Conservation (phyloP, 768 basidiomycete species). For the Tricholoma flavovirens region DNA sequence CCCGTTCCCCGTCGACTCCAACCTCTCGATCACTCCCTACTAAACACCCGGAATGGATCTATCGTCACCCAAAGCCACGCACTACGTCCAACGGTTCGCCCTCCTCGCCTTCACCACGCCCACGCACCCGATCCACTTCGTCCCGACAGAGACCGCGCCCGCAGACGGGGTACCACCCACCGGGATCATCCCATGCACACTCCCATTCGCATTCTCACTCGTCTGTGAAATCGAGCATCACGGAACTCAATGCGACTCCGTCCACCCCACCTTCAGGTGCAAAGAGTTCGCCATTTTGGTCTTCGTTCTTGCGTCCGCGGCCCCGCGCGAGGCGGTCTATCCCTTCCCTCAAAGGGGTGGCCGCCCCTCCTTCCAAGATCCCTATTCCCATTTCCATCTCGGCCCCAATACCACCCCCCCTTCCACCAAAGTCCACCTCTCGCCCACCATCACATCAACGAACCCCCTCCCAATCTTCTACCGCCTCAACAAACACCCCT, state of each 20-base stretch:
- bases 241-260: background rate
- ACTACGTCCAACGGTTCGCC: conserved; percentile 8
- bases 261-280: background rate
- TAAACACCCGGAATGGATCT: conserved; percentile 18
- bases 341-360: background rate
- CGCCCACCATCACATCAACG: background rate
- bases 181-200: conserved; percentile 8
- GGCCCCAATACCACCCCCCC: background rate
- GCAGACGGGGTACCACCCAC: conserved; percentile 23
- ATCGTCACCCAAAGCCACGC: conserved; percentile 17
- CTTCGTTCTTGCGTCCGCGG: conserved; percentile 30
- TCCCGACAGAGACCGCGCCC: conserved; percentile 21
- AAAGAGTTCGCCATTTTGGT: conserved; percentile 30
- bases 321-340: conserved; percentile 27
- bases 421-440: conserved; percentile 1
- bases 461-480: conserved; percentile 29
- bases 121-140: conserved; percentile 18
- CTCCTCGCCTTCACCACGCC: conserved; percentile 14
- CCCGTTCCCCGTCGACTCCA: conserved; percentile 5
- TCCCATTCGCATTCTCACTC: conserved; percentile 23
- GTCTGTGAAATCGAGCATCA: conserved; percentile 4
- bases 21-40: conserved; percentile 8
- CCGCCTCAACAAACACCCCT: conserved; percentile 14
- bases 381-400: conserved; percentile 18
- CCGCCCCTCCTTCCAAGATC: conserved; percentile 7